Evolutionary conservation across 208 protist species (phyloP).

Genomic region (Acanthamoeba healyi): DNA sequence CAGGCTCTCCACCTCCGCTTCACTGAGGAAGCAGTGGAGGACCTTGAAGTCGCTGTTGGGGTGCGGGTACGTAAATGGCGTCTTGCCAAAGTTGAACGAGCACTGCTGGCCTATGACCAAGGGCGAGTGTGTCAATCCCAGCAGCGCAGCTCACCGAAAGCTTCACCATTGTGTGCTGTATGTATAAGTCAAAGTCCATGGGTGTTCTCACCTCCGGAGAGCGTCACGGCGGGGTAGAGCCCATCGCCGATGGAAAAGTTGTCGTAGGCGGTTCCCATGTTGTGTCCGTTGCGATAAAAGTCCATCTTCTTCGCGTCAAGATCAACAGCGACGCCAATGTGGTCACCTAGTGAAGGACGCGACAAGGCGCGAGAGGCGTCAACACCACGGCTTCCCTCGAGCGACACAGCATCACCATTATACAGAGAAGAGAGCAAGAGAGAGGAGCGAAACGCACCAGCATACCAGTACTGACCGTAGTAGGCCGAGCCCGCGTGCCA

Average conservation of each 20-base stretch:
- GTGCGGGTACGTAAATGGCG: background rate
- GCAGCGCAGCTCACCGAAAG: background rate
- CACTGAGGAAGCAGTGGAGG: slow-evolving; percentile 64
- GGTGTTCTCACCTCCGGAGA: slow-evolving; percentile 26
- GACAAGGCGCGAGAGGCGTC: no score
- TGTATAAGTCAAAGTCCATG: background rate
- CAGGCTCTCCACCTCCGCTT: background rate
- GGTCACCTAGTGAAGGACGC: no score
- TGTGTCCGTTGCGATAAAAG: slow-evolving; percentile 48
- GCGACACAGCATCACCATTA: no score
- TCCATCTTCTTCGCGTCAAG: slow-evolving; percentile 38
- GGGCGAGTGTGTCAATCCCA: background rate
- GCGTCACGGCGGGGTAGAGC: slow-evolving; percentile 4
- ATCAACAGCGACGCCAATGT: slow-evolving; percentile 49
- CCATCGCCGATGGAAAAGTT: slow-evolving; percentile 1
- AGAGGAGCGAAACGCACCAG: background rate
- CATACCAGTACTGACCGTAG: slow-evolving; percentile 66
- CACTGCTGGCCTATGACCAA: background rate
- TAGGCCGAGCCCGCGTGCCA: slow-evolving; percentile 51
- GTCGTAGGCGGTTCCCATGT: slow-evolving; percentile 32
- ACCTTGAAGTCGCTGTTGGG: slow-evolving; percentile 2
- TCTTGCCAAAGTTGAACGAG: slow-evolving; percentile 48
- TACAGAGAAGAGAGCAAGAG: background rate
- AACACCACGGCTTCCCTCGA: background rate
- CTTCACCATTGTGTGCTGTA: background rate